phyloP scores from a whole-genome alignment of 805 yeast genomes.

The Starmerella bombicola region DNA sequence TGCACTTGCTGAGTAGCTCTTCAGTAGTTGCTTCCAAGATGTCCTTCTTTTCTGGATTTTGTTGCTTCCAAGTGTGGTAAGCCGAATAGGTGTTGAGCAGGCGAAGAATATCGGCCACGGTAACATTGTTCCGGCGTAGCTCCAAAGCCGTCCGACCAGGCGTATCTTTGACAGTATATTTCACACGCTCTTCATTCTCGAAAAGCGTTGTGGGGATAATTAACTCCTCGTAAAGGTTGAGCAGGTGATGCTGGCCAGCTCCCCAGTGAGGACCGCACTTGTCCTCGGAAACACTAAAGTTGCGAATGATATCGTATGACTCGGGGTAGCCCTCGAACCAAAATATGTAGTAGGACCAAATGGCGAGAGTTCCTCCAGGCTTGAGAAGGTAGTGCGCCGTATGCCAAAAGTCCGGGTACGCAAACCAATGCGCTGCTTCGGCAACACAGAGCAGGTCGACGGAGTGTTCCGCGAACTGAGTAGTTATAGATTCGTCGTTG shows the following conservation, averaged over 20 bases:
- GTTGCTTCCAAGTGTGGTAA: constrained; percentile 47
- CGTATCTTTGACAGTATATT: constrained; percentile 23
- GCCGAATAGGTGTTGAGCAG: constrained; percentile 63
- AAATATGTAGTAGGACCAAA: constrained; percentile 74
- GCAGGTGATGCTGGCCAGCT: constrained; percentile 56
- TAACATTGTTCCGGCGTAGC: constrained; percentile 17
- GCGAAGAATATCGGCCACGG: constrained; percentile 37
- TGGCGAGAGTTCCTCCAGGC: constrained; percentile 55
- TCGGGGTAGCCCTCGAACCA: constrained; percentile 39
- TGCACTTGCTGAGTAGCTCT: constrained; percentile 36
- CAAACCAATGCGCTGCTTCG: constrained; percentile 77
- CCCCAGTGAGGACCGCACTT: constrained; percentile 58
- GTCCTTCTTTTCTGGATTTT: constrained; percentile 34
- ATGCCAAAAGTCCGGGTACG: constrained; percentile 41
- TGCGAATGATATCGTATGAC: constrained; percentile 42
- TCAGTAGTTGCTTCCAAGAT: constrained; percentile 38
- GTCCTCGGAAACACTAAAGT: constrained; percentile 40
- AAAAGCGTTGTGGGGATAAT: constrained; percentile 35
- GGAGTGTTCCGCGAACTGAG: constrained; percentile 25
- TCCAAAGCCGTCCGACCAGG: constrained; percentile 20
- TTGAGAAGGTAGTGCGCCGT: constrained; percentile 41
- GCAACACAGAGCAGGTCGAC: constrained; percentile 65
- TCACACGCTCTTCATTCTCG: constrained; percentile 29
- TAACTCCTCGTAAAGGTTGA: constrained; percentile 36
- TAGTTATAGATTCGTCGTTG: constrained; percentile 21